phyloP scores from a whole-genome alignment of 768 basidiomycete genomes.

The Daedaleopsis sinensis region DNA sequence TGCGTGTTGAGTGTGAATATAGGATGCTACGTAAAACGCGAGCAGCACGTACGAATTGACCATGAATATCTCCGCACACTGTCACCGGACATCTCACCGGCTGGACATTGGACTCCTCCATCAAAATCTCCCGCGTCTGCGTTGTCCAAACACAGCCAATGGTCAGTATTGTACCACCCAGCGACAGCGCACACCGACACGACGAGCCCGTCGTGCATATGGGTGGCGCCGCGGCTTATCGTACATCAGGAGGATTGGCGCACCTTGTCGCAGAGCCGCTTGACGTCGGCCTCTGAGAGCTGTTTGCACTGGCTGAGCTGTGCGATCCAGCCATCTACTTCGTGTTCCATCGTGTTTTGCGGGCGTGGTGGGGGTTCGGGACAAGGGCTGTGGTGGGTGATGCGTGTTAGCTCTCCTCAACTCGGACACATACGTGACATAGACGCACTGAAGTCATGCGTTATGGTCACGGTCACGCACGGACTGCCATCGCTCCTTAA shows the following conservation, averaged over 20 bases:
- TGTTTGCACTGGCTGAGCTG: slow-evolving; percentile 98
- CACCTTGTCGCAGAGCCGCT: slow-evolving; percentile 99
- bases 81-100: slow-evolving; percentile 98
- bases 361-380: slow-evolving; percentile 6
- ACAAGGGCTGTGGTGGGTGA: slow-evolving; percentile 25
- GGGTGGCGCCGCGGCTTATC: slow-evolving; percentile 34
- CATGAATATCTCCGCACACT: slow-evolving; percentile 99
- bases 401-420: slow-evolving; percentile 24
- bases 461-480: slow-evolving; percentile 18
- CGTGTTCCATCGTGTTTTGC: slow-evolving; percentile 49
- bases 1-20: neutral
- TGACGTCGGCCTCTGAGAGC: slow-evolving; percentile 92
- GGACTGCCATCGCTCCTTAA: slow-evolving; percentile 14
- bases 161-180: slow-evolving; percentile 15
- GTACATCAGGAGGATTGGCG: slow-evolving; percentile 34
- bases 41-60: slow-evolving; percentile 88
- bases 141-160: slow-evolving; percentile 7
- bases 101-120: slow-evolving; percentile 99
- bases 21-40: slow-evolving; percentile 23
- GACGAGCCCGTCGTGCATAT: neutral
- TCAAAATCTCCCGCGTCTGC: slow-evolving; percentile 96
- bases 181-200: slow-evolving; percentile 7
- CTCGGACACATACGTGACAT: slow-evolving; percentile 10
- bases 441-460: slow-evolving; percentile 16
- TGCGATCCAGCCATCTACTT: slow-evolving; percentile 97